Evolutionary conservation across 495 filamentous ascomycete species (phyloP), one percentile per base, ranked within the genome.

Genomic region (Penicillium crystallinum): DNA sequence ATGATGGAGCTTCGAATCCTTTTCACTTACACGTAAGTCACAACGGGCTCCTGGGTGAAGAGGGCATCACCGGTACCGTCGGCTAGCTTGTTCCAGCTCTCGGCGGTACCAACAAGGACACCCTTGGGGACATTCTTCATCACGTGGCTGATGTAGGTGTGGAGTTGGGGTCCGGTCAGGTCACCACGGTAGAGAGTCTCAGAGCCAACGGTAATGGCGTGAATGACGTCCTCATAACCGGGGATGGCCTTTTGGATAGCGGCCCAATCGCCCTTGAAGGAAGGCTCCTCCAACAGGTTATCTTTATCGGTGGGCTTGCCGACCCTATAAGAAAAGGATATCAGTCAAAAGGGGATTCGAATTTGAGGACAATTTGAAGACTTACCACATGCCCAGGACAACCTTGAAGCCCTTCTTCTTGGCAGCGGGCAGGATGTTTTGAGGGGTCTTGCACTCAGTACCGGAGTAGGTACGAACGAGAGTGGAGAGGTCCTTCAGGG

Each of bases 1-100:
- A n/a, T 2, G 8, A 49, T 45, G 9, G 8, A 3, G 4, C 2
- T 31, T 30, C 23, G 14, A 6, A 10, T 5, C 31, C 15, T 27
- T 18, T 29, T 2, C 4, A 61, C 72, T 68, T 62, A 81, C 73
- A 92, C 69, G 45, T 91, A 82, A 56, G 84, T 84, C 21, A 79
- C 80, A 29, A 65, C 43, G 53, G 75, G 77, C 34, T 77, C 74
- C 36, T 73, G 64, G 58, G 88, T 77, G 50, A 89, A 68, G 18
- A 83, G 72, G 61, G 55, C 54, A 31, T 91, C 82, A 8, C 82
- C 88, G 36, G 85, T 87, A 33, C 85, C 86, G 63, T 90, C 86
- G 34, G 79, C 77, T 60, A 78, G 85, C 69, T 87, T 89, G 75
- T 91, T 91, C 88, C 88, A 92, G 65, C 77, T 82, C 71, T 92